Evolutionary conservation across 1,284 basidiomycete genomes (phyloP).

Genomic region (Austropuccinia psidii): DNA sequence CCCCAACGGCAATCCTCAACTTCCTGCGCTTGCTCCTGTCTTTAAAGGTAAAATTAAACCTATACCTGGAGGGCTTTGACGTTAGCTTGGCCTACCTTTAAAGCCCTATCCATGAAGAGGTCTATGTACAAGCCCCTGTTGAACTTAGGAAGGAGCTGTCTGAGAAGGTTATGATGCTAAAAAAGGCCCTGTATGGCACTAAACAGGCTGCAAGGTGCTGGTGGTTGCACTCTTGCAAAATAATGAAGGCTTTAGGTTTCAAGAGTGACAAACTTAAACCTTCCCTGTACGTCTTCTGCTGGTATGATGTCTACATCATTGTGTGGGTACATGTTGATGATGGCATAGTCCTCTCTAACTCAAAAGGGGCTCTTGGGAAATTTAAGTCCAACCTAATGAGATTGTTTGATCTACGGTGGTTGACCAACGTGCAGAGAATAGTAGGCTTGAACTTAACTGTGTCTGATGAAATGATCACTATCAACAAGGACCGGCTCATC

Average conservation of each 20-base stretch:
- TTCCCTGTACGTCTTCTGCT: background rate
- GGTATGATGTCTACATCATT: background rate
- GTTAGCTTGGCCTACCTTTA: background rate
- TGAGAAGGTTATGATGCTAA: background rate
- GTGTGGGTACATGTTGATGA: background rate
- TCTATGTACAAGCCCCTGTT: background rate
- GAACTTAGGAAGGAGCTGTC: too few relatives aligned
- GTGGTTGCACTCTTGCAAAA: background rate
- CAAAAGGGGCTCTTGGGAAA: too few relatives aligned
- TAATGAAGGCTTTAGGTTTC: background rate
- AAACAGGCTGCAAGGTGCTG: background rate
- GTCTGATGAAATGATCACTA: too few relatives aligned
- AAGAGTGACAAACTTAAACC: background rate
- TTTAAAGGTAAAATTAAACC: background rate
- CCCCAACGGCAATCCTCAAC: background rate
- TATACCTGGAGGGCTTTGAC: background rate
- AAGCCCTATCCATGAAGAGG: background rate
- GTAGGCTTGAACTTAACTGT: too few relatives aligned
- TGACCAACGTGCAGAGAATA: too few relatives aligned
- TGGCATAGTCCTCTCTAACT: background rate
- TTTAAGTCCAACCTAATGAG: too few relatives aligned
- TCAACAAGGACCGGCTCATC: too few relatives aligned
- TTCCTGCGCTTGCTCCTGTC: background rate
- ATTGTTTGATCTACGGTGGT: too few relatives aligned
- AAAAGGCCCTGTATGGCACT: background rate